Base-by-base conservation (phyloP, 2,329 filamentous ascomycete species). In the Hymenoscyphus repandus region DNA sequence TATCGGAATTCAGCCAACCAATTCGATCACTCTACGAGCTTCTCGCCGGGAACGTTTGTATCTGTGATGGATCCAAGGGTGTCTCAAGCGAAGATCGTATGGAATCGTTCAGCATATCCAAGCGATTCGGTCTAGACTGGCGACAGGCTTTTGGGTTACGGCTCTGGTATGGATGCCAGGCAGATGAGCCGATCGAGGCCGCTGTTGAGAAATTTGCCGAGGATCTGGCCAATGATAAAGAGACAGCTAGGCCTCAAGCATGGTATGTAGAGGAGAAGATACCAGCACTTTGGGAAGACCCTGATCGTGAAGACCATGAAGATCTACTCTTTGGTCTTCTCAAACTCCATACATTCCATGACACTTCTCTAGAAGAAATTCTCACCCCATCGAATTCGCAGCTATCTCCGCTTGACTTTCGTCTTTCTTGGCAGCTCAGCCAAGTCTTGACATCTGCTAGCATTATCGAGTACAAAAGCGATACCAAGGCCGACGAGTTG, bases 21-120 rank as follows among this genome's bases (percentile, higher is more conserved):
- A 81, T 96, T 40, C 85, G 93, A 49, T 86, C 91, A 7, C 75
- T 99, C 32, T 99, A 96, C 66, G 90, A 95, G 67, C 77, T 99
- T 27, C 74, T 96, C 10, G 82, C 89, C 30, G 93, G 95, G 34
- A 93, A 96, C 58, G 84, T 89, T n/a, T 85, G 88, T 56, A 80
- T 85, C 27, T 91, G 88, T 52, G 81, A 90, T 58, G 93, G 92
- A 10, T 85, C 86, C 64, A 85, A 82, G 57, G 77, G 75, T 2
- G 83, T 80, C 6, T 80, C 88, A 1, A 72, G 85, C 7, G 93
- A 97, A 68, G 89, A 97, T 69, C 84, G 87, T 40, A 79, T 86
- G 36, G 79, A 84, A 12, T 85, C 85, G 0, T 96, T 99, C 64
- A 78, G 83, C 48, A 88, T 99, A 57, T 88, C 90, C 1, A 79